Percentiles rank a stretch among this genome's conserved stretches.
Evolutionary conservation across 169 alveolate genomes (phyloP).

Genomic region (Theileria orientalis): DNA sequence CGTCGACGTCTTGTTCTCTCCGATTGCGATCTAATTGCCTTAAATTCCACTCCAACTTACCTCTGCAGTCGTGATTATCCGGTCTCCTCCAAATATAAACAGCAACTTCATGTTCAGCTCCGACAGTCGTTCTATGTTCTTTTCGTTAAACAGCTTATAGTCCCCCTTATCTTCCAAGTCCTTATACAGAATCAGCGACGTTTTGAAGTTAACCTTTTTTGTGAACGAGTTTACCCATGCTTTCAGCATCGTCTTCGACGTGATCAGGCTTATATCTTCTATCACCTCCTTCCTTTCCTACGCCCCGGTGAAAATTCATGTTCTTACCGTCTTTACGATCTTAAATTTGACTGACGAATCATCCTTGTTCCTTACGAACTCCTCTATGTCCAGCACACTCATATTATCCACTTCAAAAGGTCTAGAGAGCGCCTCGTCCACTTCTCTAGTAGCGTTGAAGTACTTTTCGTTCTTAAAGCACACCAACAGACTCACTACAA

Average conservation of each 20-base stretch:
- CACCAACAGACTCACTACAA: neutral
- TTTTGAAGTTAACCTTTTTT: neutral
- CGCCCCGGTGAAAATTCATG: neutral
- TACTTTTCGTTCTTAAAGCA: neutral
- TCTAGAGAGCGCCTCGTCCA: neutral
- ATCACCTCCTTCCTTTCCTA: neutral
- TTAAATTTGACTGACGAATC: neutral
- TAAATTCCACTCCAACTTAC: neutral
- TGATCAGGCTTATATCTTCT: neutral
- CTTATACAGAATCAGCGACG: neutral
- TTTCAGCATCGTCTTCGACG: neutral
- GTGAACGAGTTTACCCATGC: neutral
- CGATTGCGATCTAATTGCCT: neutral
- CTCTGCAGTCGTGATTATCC: neutral
- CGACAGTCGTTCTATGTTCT: neutral
- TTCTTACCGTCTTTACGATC: neutral
- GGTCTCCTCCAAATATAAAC: neutral
- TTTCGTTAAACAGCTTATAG: neutral
- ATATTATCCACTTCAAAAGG: neutral
- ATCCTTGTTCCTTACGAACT: neutral
- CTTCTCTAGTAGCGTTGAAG: neutral
- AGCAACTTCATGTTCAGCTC: neutral
- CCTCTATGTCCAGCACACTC: neutral
- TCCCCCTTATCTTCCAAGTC: neutral
- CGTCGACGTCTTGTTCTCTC: neutral